phyloP scores from a whole-genome alignment of 352 stramenopile species.

The Phytophthora crassamura region DNA sequence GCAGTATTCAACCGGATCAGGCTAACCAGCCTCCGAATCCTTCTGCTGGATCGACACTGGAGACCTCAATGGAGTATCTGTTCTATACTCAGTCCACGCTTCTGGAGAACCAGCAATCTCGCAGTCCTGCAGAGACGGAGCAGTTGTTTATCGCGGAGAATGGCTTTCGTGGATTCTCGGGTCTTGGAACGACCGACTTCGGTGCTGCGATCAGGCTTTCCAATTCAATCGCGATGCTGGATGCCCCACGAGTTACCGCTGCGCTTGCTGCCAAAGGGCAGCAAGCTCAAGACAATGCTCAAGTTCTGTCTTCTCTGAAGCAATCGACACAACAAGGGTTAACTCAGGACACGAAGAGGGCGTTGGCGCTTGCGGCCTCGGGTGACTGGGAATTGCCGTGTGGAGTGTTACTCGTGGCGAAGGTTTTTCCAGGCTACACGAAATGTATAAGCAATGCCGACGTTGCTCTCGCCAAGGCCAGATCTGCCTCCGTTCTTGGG shows the following conservation, averaged over 20 bases:
- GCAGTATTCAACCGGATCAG: slow-evolving; percentile 6
- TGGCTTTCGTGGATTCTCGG: slow-evolving; percentile 63
- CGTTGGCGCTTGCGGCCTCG: slow-evolving; percentile 37
- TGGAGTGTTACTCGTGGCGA: slow-evolving; percentile 74
- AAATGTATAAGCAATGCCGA: slow-evolving; percentile 43
- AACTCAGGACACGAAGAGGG: slow-evolving; percentile 46
- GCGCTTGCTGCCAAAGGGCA: slow-evolving; percentile 28
- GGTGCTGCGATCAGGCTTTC: slow-evolving; percentile 74
- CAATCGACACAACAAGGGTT: slow-evolving; percentile 7
- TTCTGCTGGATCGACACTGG: slow-evolving; percentile 43
- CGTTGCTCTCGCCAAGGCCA: slow-evolving; percentile 21
- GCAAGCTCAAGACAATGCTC: slow-evolving; percentile 13
- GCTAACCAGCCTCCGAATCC: slow-evolving; percentile 15
- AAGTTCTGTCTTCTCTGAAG: not conserved
- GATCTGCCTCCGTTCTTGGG: slow-evolving; percentile 19
- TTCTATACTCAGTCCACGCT: slow-evolving; percentile 72
- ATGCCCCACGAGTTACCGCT: slow-evolving; percentile 42
- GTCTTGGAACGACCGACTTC: slow-evolving; percentile 57
- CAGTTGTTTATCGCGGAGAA: slow-evolving; percentile 73
- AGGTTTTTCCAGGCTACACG: slow-evolving; percentile 84
- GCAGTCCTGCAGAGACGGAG: slow-evolving; percentile 44
- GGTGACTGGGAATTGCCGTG: slow-evolving; percentile 60
- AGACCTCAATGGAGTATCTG: slow-evolving; percentile 81
- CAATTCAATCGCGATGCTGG: slow-evolving; percentile 75
- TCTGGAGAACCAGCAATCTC: slow-evolving; percentile 47